Evolutionary conservation across 2,329 filamentous ascomycete species (phyloP), one percentile per base, ranked within the genome.

Genomic region (Sordariomycetes sp.): DNA sequence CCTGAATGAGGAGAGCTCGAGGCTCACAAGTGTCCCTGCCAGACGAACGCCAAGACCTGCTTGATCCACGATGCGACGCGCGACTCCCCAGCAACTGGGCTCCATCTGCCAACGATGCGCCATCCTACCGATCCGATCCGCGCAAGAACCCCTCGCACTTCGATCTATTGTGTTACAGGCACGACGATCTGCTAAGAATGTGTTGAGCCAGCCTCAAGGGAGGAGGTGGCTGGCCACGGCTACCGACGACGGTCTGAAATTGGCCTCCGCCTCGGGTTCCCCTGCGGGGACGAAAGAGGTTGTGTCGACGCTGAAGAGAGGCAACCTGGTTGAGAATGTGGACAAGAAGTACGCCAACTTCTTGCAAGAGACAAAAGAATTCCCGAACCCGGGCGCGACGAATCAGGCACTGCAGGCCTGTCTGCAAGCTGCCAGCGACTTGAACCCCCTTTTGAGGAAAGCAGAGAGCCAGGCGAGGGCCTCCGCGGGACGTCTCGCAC

Each of bases 401-500:
- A 49, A 55, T 7, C 54, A 56, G 3, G 64, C 65, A 6, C 55
- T 72, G 39, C 58, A 59, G 29, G 56, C 61, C 16, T 68, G 64
- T 45, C 57, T 61, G 33, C 58, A 55, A 35, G 64, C 63, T 16
- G 66, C 66, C 14, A 54, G 58, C n/a, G 51, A 56, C 8, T 54
- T 66, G 11, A 58, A 64, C 35, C 60, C 62, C 17, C 58, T 63
- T 35, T 45, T 59, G 26, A 51, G 53, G 47, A 51, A 54, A 40
- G 53, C 55, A 15, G 55, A 64, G 35, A 54, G 51, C 31, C 54
- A 63, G 40, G 49, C 55, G 51, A 54, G 36, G 24, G 65, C 61
- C 15, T 68, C 73, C 3, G 66, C 70, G 8, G 75, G 72, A 23
- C 68, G 66, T 18, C 58, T 80, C 29, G 64, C 76, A 20, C 65